Evolutionary conservation across 176 grass and related monocot species (phyloP).

Genomic region (Thalia dealbata): DNA sequence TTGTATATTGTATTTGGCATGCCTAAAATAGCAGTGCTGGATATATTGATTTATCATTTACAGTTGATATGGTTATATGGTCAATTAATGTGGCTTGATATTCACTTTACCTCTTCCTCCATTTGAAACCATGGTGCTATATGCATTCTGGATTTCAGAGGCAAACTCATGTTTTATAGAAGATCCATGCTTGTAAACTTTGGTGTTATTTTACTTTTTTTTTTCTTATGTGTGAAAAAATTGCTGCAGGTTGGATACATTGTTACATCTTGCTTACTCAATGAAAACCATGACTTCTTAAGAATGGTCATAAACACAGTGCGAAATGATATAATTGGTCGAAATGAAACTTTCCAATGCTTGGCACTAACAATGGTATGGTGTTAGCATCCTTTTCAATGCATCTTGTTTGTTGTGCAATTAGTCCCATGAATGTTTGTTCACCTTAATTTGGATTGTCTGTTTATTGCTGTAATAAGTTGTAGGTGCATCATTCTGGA

Average conservation of each 20-base stretch:
- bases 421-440: background rate
- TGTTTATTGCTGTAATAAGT: background rate
- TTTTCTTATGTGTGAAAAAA: background rate
- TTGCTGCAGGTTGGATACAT: constrained; percentile 89
- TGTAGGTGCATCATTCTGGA: background rate
- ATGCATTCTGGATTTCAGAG: background rate
- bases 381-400: background rate
- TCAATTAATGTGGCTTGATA: background rate
- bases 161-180: background rate
- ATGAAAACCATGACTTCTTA: constrained; percentile 93
- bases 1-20: background rate
- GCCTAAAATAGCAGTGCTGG: background rate
- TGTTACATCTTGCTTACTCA: constrained; percentile 87
- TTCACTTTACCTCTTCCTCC: background rate
- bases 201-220: background rate
- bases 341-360: constrained; percentile 96
- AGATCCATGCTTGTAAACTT: constrained; percentile 5
- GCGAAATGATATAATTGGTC: constrained; percentile 95
- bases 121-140: background rate
- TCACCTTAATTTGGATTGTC: background rate
- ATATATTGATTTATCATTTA: background rate
- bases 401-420: background rate
- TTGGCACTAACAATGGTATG: constrained; percentile 98
- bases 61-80: background rate
- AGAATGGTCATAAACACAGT: constrained; percentile 99